Evolutionary conservation across 169 alveolate species (phyloP).

Genomic region (Plasmodium fragile): DNA sequence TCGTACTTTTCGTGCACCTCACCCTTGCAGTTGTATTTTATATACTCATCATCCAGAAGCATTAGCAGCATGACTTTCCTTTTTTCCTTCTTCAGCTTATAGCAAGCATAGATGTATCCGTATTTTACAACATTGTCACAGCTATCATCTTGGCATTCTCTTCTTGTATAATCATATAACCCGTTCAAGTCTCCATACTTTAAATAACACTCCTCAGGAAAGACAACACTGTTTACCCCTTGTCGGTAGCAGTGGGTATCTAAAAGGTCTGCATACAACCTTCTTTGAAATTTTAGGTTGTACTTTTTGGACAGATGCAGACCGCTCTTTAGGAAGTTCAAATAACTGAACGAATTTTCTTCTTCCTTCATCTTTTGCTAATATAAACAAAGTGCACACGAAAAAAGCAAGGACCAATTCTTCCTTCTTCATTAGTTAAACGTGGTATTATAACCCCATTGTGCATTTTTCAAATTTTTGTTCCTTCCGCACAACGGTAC

Average conservation of each 20-base stretch:
- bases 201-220: slow-evolving; percentile 22
- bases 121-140: slow-evolving; percentile 61
- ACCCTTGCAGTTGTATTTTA: slow-evolving; percentile 36
- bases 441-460: not conserved
- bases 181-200: slow-evolving; percentile 21
- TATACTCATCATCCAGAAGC: slow-evolving; percentile 61
- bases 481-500: not conserved
- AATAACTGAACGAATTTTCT: not conserved
- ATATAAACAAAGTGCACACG: not conserved
- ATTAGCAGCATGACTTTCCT: slow-evolving; percentile 27
- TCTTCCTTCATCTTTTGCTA: slow-evolving; percentile 7
- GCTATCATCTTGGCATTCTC: slow-evolving; percentile 28
- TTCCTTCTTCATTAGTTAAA: slow-evolving; percentile 6
- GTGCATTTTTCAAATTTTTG: not conserved
- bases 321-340: slow-evolving; percentile 21
- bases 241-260: slow-evolving; percentile 37
- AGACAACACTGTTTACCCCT: not conserved
- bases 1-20: slow-evolving; percentile 1
- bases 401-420: not conserved
- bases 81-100: slow-evolving; percentile 61
- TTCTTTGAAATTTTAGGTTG: slow-evolving; percentile 58
- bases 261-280: slow-evolving; percentile 56
- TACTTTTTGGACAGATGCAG: slow-evolving; percentile 65
- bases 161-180: slow-evolving; percentile 39
- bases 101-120: slow-evolving; percentile 64